Evolutionary conservation across 495 filamentous ascomycete species (phyloP), one percentile per base, ranked within the genome.

Genomic region (Penicillium macrosclerotiorum): DNA sequence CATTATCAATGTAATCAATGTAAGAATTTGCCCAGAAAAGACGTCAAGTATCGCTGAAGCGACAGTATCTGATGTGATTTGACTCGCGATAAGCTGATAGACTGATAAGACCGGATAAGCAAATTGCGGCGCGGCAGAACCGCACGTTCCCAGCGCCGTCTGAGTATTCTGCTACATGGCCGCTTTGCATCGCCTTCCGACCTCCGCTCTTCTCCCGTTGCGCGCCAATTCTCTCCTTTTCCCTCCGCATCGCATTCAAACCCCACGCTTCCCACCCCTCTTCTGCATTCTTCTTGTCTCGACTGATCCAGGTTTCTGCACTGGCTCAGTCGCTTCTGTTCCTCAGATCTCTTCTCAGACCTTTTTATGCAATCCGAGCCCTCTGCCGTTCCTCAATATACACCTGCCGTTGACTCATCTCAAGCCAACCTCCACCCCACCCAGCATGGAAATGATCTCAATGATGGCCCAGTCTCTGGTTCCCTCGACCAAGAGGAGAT

Each of bases 321-420:
- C 72, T 76, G 73, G 87, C 80, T 89, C 88, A 86, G 88, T 89
- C 85, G 67, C 65, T 65, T 57, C 52, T 46, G 35, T 42, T 51
- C 26, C 46, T 54, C 59, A 55, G 43, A 53, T 68, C 56, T 67
- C 63, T 59, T 48, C 52, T 50, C 69, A 68, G 66, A 64, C 63
- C 71, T 72, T 84, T 96, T 83, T 94, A 96, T 96, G 90, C 90
- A 92, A 83, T 71, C 84, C 81, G 85, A 85, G 81, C 76, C 77
- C 58, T 69, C 75, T 65, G 76, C 81, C 65, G 73, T 73, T 74
- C 75, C 75, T 61, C 77, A 77, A 73, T 76, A 72, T 57, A 70
- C 66, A 51, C 61, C 63, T 55, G 63, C 68, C 47, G 52, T 64
- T 61, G 70, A 67, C 64, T 64, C 62, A 59, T 64, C 60, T 53